These are phyloP conservation scores for Tolypocladium paradoxum DNA, from an alignment of 2,329 filamentous ascomycete genomes.

Conservation along the genomic window DNA sequence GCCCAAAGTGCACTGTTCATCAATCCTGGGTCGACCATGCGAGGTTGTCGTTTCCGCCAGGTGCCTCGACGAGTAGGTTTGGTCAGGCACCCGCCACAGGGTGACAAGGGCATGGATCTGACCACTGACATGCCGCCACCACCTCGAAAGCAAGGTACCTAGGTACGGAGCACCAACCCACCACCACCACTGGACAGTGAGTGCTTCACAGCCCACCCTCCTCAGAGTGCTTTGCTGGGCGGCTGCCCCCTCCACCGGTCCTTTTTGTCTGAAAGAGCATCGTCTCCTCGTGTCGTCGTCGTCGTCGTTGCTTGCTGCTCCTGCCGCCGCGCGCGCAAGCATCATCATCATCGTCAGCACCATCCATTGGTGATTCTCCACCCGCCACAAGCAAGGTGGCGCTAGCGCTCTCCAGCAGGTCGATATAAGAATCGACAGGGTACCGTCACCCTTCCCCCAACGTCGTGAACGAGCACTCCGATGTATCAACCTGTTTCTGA, in stretches of 20 bases:
- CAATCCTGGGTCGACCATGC: not conserved
- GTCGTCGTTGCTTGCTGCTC: not conserved
- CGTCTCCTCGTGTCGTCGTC: not conserved
- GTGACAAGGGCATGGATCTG: not conserved
- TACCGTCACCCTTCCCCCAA: not conserved
- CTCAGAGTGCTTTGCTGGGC: not conserved
- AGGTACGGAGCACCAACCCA: too few relatives aligned
- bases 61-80: too few relatives aligned
- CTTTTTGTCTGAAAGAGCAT: not conserved
- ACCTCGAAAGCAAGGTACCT: not conserved
- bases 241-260: not conserved
- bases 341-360: not conserved
- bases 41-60: not conserved
- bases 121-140: not conserved
- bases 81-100: not conserved
- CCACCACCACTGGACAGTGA: too few relatives aligned
- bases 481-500: constrained; percentile 3
- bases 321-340: not conserved
- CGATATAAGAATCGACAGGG: not conserved
- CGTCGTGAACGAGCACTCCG: not conserved
- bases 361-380: not conserved
- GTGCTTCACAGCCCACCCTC: too few relatives aligned
- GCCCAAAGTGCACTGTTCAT: not conserved
- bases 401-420: not conserved
- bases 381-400: not conserved